Evolutionary conservation across 2,329 filamentous ascomycete genomes (phyloP).

Genomic region (Colletotrichum karsti): DNA sequence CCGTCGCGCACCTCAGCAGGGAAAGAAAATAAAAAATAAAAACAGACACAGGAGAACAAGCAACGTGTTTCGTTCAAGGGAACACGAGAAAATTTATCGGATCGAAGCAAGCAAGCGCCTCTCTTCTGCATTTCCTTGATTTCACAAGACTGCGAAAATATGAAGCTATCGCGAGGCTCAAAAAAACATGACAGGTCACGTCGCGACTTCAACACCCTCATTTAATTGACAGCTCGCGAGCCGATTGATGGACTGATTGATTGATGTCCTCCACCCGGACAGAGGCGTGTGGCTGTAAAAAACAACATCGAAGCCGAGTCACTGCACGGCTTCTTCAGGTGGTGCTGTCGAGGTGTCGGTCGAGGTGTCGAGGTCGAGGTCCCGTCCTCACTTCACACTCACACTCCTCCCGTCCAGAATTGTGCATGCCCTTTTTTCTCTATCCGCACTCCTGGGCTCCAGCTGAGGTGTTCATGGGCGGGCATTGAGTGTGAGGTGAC

Average conservation of each 20-base stretch:
- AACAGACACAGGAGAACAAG: background rate
- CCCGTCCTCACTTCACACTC: too few relatives aligned
- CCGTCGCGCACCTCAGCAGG: background rate
- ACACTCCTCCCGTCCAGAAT: too few relatives aligned
- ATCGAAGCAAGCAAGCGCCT: background rate
- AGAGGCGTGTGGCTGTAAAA: conserved; percentile 9
- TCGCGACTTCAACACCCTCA: background rate
- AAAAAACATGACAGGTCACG: background rate
- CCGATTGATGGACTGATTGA: background rate
- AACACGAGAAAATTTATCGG: background rate
- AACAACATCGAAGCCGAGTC: background rate
- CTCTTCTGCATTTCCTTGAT: too few relatives aligned
- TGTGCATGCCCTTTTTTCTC: background rate
- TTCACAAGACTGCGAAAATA: background rate
- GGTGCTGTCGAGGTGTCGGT: background rate
- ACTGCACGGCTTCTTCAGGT: background rate
- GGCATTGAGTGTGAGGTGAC: background rate
- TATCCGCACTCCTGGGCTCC: conserved; percentile 22
- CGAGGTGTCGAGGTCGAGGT: too few relatives aligned
- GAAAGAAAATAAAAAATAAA: background rate
- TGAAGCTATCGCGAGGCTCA: background rate
- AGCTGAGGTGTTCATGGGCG: background rate
- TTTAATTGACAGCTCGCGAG: background rate
- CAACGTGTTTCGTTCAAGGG: background rate
- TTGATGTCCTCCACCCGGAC: conserved; percentile 3